Evolutionary conservation across 2,329 filamentous ascomycete species (phyloP).

Genomic region (Fusarium albosuccineum): DNA sequence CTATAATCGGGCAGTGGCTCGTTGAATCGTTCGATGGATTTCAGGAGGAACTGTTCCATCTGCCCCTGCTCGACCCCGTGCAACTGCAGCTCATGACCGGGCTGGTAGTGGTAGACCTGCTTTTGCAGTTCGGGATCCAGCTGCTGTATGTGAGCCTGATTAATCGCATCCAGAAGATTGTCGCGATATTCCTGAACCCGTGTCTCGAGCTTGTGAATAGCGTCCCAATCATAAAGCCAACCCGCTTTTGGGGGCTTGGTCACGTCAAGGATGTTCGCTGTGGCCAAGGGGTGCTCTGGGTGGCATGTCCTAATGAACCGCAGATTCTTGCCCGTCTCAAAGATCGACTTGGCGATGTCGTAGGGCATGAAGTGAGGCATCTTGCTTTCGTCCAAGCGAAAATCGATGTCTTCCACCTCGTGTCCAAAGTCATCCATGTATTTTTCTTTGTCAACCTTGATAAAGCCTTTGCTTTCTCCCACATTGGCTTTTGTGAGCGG

Average conservation of each 20-base stretch:
- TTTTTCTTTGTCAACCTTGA: constrained; percentile 67
- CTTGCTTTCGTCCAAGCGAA: constrained; percentile 71
- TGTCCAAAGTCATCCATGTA: constrained; percentile 71
- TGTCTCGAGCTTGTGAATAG: constrained; percentile 73
- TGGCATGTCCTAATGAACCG: constrained; percentile 79
- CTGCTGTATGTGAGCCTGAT: constrained; percentile 15
- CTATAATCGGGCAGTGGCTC: constrained; percentile 46
- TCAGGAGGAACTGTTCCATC: constrained; percentile 62
- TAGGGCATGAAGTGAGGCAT: constrained; percentile 79
- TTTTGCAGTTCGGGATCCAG: background rate
- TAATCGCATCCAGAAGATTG: constrained; percentile 45
- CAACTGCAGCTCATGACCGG: constrained; percentile 53
- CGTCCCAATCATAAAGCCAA: constrained; percentile 80
- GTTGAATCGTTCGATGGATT: constrained; percentile 63
- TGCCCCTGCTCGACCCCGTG: constrained; percentile 63
- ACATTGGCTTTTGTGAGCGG: constrained; percentile 62
- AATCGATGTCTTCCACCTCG: constrained; percentile 70
- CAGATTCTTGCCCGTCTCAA: constrained; percentile 83
- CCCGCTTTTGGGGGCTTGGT: constrained; percentile 68
- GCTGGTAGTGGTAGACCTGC: background rate
- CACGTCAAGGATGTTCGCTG: constrained; percentile 59
- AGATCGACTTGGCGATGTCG: constrained; percentile 79
- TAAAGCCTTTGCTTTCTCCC: constrained; percentile 67
- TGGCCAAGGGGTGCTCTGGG: constrained; percentile 76
- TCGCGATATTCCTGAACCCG: constrained; percentile 62